phyloP scores from a whole-genome alignment of 2,329 filamentous ascomycete species.

The Fusarium bactridioides region DNA sequence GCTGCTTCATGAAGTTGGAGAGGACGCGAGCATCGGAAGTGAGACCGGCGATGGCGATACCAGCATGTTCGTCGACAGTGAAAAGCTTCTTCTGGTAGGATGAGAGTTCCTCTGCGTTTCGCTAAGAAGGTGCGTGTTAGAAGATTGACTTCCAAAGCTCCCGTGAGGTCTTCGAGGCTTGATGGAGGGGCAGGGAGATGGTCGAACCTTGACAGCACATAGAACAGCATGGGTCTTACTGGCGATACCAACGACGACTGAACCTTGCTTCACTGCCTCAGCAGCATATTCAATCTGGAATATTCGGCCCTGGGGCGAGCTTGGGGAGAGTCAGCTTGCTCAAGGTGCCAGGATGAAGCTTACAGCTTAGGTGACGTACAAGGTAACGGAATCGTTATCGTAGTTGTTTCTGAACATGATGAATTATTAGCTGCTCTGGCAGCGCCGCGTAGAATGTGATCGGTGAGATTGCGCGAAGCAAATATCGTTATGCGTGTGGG shows the following conservation, averaged over 20 bases:
- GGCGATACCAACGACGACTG: conserved; percentile 93
- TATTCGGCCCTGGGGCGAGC: conserved; percentile 98
- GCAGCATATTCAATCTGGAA: conserved; percentile 99
- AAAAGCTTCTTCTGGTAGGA: conserved; percentile 99
- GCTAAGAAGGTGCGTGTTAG: conserved; percentile 58
- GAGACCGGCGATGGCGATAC: conserved; percentile 93
- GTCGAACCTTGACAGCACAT: conserved; percentile 88
- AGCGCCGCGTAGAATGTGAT: conserved; percentile 26
- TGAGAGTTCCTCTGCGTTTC: conserved; percentile 98
- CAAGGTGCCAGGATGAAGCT: conserved; percentile 25
- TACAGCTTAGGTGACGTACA: conserved; percentile 67
- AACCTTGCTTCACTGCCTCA: conserved; percentile 99
- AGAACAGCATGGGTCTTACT: conserved; percentile 98
- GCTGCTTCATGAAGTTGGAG: conserved; percentile 99
- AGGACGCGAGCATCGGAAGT: conserved; percentile 98
- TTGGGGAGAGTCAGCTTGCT: conserved; percentile 51
- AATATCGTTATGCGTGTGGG: conserved; percentile 15
- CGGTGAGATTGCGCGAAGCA: conserved; percentile 3
- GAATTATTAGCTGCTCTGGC: conserved; percentile 31
- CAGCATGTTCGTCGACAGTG: conserved; percentile 92
- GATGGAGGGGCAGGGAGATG: conserved; percentile 3
- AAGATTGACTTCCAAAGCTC: not conserved
- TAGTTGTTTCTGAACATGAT: conserved; percentile 99
- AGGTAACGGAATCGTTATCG: conserved; percentile 99
- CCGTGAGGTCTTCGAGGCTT: too few relatives aligned